Conservation (phyloP, 2,329 filamentous ascomycete genomes). For the Talaromyces pinophilus region DNA sequence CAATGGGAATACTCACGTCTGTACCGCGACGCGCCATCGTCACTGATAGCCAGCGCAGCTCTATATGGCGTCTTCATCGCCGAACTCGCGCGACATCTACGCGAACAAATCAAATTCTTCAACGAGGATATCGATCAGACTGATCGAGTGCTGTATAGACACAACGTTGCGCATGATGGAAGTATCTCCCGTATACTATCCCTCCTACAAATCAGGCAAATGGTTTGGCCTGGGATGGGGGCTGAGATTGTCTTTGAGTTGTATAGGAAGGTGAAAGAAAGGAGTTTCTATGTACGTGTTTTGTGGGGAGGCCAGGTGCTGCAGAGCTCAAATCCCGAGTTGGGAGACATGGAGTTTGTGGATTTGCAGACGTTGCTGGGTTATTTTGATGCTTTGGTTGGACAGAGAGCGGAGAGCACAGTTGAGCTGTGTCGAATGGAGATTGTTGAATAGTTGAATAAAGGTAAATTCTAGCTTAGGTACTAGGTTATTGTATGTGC, state of each 20-base stretch:
- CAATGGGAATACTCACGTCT: conserved; percentile 80
- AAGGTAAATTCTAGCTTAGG: too few species aligned
- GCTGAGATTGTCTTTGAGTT: conserved; percentile 76
- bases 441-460: not conserved
- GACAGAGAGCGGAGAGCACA: conserved; percentile 45
- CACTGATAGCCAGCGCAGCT: conserved; percentile 62
- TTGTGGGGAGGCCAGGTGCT: conserved; percentile 70
- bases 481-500: too few species aligned
- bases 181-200: conserved; percentile 67
- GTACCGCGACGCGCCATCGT: conserved; percentile 66
- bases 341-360: conserved; percentile 72
- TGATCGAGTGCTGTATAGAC: conserved; percentile 58
- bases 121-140: conserved; percentile 36
- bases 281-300: conserved; percentile 61
- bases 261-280: conserved; percentile 52
- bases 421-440: not conserved
- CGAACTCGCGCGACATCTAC: conserved; percentile 68
- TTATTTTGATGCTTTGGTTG: conserved; percentile 73
- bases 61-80: conserved; percentile 73
- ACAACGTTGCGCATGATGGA: conserved; percentile 82
- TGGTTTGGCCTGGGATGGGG: conserved; percentile 87
- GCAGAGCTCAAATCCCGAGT: conserved; percentile 64
- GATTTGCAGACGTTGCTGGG: conserved; percentile 63
- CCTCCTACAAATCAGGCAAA: conserved; percentile 69
- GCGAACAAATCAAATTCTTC: conserved; percentile 47